Evolutionary conservation across 306 rosid species (phyloP).

Genomic region (Calophaca sinica): DNA sequence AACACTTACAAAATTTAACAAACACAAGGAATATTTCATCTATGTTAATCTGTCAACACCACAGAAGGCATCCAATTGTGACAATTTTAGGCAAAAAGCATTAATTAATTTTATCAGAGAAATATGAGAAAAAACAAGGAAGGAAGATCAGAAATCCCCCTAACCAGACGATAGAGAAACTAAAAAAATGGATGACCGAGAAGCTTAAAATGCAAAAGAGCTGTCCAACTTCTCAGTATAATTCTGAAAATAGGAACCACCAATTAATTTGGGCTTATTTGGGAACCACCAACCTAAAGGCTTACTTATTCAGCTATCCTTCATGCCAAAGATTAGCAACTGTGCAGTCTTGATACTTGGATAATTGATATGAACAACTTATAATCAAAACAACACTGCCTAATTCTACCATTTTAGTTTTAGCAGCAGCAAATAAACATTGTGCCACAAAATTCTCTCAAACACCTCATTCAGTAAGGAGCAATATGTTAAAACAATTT

Average conservation of each 20-base stretch:
- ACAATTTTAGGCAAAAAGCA: neutral
- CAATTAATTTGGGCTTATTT: neutral
- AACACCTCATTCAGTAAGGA: slow-evolving; percentile 3
- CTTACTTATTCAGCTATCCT: slow-evolving; percentile 10
- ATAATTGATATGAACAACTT: neutral
- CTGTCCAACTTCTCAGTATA: neutral
- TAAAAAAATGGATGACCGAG: neutral
- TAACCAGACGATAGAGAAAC: slow-evolving; percentile 1
- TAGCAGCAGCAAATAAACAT: neutral
- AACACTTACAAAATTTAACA: neutral
- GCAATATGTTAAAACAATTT: slow-evolving; percentile 5
- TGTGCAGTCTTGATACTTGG: neutral
- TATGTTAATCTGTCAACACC: neutral
- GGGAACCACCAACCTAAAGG: neutral
- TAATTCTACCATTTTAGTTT: slow-evolving; percentile 13
- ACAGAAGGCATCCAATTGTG: neutral
- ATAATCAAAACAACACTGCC: neutral
- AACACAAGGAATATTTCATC: slow-evolving; percentile 1
- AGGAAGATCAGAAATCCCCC: neutral
- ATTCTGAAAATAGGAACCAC: no score
- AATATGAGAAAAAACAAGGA: neutral
- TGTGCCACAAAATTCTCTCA: neutral
- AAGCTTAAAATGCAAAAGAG: neutral
- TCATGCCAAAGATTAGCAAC: neutral
- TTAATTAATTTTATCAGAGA: neutral